Conservation (phyloP, 371 early-diverging fungal species). For the Apophysomyces variabilis region DNA sequence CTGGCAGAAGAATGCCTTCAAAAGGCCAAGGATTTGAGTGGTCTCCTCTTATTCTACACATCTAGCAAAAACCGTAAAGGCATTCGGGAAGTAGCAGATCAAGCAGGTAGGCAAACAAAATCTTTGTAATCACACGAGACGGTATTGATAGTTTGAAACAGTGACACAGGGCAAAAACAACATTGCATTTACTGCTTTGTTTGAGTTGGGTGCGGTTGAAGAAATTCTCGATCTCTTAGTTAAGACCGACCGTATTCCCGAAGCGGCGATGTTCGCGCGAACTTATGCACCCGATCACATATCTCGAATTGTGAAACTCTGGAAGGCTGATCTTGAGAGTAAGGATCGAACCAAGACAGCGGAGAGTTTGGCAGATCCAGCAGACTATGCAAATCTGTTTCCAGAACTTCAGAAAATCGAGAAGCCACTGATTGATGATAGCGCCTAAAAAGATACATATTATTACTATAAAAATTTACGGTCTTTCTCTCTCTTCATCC, state of each 20-base stretch:
- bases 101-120: conserved; percentile 60
- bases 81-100: conserved; percentile 72
- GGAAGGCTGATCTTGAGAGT: conserved; percentile 77
- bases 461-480: too few species aligned
- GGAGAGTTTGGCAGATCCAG: conserved; percentile 88
- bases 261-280: conserved; percentile 94
- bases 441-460: background rate
- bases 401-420: conserved; percentile 68
- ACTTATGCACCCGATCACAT: conserved; percentile 86
- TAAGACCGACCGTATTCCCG: conserved; percentile 89
- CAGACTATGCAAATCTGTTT: conserved; percentile 84
- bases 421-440: conserved; percentile 7
- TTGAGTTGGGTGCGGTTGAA: conserved; percentile 74
- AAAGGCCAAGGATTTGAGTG: conserved; percentile 88
- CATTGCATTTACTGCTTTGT: conserved; percentile 86
- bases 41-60: conserved; percentile 88
- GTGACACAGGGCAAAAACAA: conserved; percentile 83
- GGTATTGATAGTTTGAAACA: conserved; percentile 8
- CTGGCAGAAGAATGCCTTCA: conserved; percentile 91
- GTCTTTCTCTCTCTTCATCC: too few species aligned
- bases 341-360: conserved; percentile 81
- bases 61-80: conserved; percentile 84
- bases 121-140: background rate
- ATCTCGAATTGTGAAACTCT: conserved; percentile 73
- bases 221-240: conserved; percentile 84